These are phyloP conservation scores for Gyrodon lividus DNA, from an alignment of 768 basidiomycete genomes.

Conservation along the genomic window DNA sequence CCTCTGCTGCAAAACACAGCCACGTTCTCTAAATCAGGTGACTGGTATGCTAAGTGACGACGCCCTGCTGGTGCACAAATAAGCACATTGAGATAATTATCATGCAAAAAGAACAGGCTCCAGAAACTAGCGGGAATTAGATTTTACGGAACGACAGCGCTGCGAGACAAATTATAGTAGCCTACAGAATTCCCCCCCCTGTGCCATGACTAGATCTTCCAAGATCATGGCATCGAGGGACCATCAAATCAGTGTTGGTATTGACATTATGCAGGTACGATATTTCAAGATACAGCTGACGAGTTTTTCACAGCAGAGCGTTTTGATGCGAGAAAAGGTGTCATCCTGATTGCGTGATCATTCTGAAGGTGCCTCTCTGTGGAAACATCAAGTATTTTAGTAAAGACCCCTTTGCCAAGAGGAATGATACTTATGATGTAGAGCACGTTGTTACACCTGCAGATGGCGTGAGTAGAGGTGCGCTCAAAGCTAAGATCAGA, in stretches of 20 bases:
- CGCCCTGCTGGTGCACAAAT: too few species aligned
- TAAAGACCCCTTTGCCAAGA: not conserved
- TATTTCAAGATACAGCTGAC: constrained; percentile 8
- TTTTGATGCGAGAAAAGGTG: constrained; percentile 5
- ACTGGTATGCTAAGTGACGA: too few species aligned
- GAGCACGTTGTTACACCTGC: constrained; percentile 91
- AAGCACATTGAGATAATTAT: too few species aligned
- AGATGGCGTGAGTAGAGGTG: constrained; percentile 11
- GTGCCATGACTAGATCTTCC: not conserved
- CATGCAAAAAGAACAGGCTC: too few species aligned
- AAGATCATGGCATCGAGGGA: not conserved
- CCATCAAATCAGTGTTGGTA: constrained; percentile 1
- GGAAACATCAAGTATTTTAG: constrained; percentile 27
- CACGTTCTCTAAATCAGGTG: not conserved
- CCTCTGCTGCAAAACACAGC: not conserved
- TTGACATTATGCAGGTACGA: constrained; percentile 7
- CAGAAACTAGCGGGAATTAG: not conserved
- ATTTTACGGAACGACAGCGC: too few species aligned
- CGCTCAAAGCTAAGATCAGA: not conserved
- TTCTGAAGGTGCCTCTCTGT: constrained; percentile 76
- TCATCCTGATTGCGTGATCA: constrained; percentile 15
- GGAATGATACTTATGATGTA: constrained; percentile 78
- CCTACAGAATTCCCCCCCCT: not conserved
- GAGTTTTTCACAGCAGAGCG: not conserved
- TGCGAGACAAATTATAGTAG: too few species aligned